These are phyloP conservation scores for Flaveria sonorensis DNA, from an alignment of 129 eudicot genomes.

Conservation along the genomic window DNA sequence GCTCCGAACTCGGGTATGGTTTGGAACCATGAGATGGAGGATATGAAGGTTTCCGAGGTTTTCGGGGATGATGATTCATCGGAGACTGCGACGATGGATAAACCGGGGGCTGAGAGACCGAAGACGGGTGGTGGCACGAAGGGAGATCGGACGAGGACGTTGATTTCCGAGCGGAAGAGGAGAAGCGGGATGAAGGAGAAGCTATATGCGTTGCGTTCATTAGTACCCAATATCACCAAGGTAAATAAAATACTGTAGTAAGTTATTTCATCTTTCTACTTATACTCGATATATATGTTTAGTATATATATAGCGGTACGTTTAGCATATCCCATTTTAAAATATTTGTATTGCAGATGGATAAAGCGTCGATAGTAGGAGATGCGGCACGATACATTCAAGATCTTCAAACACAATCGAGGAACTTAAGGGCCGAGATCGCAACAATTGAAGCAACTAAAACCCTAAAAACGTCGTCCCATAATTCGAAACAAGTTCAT, in stretches of 20 bases:
- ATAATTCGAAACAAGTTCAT: conserved; percentile 25
- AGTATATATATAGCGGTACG: no score
- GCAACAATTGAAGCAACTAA: conserved; percentile 52
- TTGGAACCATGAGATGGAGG: conserved; percentile 20
- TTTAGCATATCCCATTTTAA: no score
- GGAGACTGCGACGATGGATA: conserved; percentile 30
- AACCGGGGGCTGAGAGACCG: conserved; percentile 17
- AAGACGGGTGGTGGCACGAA: conserved; percentile 33
- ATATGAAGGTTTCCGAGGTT: conserved; percentile 30
- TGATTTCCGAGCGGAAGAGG: conserved; percentile 72
- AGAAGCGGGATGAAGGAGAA: conserved; percentile 92
- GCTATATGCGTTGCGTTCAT: conserved; percentile 69
- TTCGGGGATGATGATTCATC: conserved; percentile 47
- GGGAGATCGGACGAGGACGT: conserved; percentile 66
- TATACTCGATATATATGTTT: no score
- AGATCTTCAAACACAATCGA: conserved; percentile 66
- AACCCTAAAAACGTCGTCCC: conserved; percentile 18
- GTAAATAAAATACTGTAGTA: conserved; percentile 16
- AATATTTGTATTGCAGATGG: conserved; percentile 53
- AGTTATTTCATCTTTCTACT: no score
- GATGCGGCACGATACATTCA: conserved; percentile 77
- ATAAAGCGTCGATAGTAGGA: conserved; percentile 83
- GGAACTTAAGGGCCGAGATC: conserved; percentile 57
- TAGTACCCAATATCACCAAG: conserved; percentile 90
- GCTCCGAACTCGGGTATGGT: conserved; percentile 23